phyloP scores from a whole-genome alignment of 2,329 filamentous ascomycete genomes.

The Exutisphaerella laricina region DNA sequence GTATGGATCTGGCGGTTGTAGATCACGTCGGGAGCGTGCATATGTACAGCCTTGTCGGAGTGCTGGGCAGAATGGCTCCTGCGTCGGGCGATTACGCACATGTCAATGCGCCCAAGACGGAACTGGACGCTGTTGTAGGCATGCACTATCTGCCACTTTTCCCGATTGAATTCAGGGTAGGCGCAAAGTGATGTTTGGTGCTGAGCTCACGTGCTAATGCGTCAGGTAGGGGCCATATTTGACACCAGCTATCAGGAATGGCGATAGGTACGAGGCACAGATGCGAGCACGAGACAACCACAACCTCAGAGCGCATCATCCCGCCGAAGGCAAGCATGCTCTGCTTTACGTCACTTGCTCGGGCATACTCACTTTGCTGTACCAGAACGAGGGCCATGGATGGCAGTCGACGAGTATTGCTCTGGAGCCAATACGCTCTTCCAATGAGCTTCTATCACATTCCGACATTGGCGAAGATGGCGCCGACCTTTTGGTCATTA shows the following conservation, averaged over 20 bases:
- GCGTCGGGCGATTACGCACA: slow-evolving; percentile 51
- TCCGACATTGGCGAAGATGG: slow-evolving; percentile 59
- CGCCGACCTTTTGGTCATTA: slow-evolving; percentile 55
- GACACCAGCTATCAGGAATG: slow-evolving; percentile 36
- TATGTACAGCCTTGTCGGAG: slow-evolving; percentile 65
- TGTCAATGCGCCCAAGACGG: slow-evolving; percentile 60
- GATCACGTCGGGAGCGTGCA: slow-evolving; percentile 73
- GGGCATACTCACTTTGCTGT: slow-evolving; percentile 69
- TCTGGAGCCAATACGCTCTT: slow-evolving; percentile 41
- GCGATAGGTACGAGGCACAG: slow-evolving; percentile 61
- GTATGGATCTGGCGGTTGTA: slow-evolving; percentile 74
- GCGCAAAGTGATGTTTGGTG: slow-evolving; percentile 13
- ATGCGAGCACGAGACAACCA: slow-evolving; percentile 53
- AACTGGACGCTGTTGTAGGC: slow-evolving; percentile 72
- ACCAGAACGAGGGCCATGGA: slow-evolving; percentile 65
- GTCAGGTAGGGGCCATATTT: slow-evolving; percentile 25
- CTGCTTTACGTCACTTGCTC: slow-evolving; percentile 71
- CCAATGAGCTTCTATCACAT: slow-evolving; percentile 71
- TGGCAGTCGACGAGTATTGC: slow-evolving; percentile 64
- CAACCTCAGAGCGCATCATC: slow-evolving; percentile 67
- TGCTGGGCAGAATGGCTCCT: slow-evolving; percentile 65
- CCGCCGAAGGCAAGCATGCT: slow-evolving; percentile 63
- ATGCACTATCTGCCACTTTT: slow-evolving; percentile 64
- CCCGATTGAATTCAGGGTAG: slow-evolving; percentile 31
- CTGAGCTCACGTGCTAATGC: slow-evolving; percentile 24